Percentiles rank a stretch among this genome's conserved stretches.
These are phyloP conservation scores for Claviceps lovelessii DNA, from an alignment of 2,329 filamentous ascomycete species.

Conservation along the genomic window DNA sequence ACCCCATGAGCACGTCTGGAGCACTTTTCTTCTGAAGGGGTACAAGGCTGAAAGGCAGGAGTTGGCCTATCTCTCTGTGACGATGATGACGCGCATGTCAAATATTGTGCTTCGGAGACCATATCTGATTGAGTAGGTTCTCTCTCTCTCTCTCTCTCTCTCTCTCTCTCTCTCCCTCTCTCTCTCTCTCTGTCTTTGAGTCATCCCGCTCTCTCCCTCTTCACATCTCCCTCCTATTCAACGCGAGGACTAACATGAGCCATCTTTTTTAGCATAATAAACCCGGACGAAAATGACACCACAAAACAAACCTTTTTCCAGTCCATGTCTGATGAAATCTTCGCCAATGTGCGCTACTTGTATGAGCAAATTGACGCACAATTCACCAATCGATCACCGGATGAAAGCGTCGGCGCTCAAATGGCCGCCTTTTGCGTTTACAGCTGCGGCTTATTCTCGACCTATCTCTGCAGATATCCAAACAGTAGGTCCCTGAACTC, in stretches of 20 bases:
- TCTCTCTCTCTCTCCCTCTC: not conserved
- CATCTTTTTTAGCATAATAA: conserved; percentile 26
- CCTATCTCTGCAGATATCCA: conserved; percentile 38
- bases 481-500: conserved; percentile 22
- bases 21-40: conserved; percentile 24
- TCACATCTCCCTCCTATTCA: not conserved
- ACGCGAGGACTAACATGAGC: not conserved
- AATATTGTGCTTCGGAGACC: conserved; percentile 41
- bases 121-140: conserved; percentile 33
- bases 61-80: conserved; percentile 39
- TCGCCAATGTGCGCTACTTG: conserved; percentile 31
- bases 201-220: not conserved
- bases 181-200: not conserved
- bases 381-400: conserved; percentile 29
- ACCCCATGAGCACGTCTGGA: conserved; percentile 34
- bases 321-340: conserved; percentile 31
- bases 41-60: conserved; percentile 36
- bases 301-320: conserved; percentile 25
- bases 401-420: conserved; percentile 37
- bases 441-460: conserved; percentile 37
- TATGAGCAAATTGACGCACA: conserved; percentile 38
- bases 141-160: conserved; percentile 9
- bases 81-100: conserved; percentile 40
- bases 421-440: conserved; percentile 43
- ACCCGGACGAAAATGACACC: conserved; percentile 24